Conservation (phyloP, 345 rosid species). For the Eucalyptus leucophloia region DNA sequence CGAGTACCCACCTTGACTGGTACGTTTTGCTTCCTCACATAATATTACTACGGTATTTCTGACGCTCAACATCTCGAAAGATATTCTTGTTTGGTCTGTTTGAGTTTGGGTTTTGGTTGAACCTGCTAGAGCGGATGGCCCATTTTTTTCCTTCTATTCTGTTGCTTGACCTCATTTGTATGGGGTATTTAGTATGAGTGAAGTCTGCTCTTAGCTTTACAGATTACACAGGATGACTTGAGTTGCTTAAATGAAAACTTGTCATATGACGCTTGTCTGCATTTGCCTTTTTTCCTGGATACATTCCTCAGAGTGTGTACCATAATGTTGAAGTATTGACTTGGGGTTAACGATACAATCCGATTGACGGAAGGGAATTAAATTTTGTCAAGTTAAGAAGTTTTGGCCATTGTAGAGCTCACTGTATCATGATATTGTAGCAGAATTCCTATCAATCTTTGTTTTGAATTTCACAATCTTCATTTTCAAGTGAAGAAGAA, state of each 20-base stretch:
- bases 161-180: background rate
- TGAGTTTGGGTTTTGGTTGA: background rate
- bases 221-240: background rate
- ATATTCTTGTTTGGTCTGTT: background rate
- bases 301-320: background rate
- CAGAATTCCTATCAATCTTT: too few relatives aligned
- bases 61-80: background rate
- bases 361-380: too few relatives aligned
- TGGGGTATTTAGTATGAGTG: too few relatives aligned
- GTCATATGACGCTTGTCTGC: background rate
- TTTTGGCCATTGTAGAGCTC: too few relatives aligned
- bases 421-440: too few relatives aligned
- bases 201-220: background rate
- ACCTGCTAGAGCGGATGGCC: background rate
- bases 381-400: too few relatives aligned
- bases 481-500: too few relatives aligned
- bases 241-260: background rate
- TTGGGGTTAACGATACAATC: accelerated
- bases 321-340: too few relatives aligned
- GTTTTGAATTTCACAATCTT: too few relatives aligned
- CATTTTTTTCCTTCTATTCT: background rate
- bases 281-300: background rate
- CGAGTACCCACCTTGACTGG: slow-evolving; percentile 85
- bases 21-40: background rate
- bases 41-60: too few relatives aligned